Evolutionary conservation across 148 eudicot genomes (phyloP).

Genomic region (Vaccinium macrocarpon): DNA sequence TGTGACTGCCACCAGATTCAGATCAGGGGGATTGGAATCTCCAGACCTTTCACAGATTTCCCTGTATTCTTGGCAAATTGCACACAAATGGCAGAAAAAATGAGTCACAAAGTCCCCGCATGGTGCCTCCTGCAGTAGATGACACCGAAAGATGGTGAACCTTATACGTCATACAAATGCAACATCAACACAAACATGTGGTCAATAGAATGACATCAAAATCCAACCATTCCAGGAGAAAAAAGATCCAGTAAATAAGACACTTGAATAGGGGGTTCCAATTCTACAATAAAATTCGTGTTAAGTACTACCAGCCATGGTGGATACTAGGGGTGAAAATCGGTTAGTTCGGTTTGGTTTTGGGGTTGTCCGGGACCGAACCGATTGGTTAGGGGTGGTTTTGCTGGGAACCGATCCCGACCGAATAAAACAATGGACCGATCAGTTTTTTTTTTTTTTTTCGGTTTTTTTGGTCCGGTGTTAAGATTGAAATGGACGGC

Average conservation of each 20-base stretch:
- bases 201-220: neutral
- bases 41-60: slow-evolving; percentile 75
- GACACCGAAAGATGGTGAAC: neutral
- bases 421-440: no score
- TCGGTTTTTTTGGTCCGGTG: no score
- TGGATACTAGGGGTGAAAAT: no score
- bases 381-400: no score
- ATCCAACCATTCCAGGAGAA: neutral
- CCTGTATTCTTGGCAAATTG: slow-evolving; percentile 91
- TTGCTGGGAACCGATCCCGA: no score
- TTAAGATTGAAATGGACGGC: no score
- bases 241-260: neutral
- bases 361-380: no score
- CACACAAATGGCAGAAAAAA: slow-evolving; percentile 83
- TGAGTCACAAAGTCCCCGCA: slow-evolving; percentile 90
- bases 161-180: neutral
- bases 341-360: no score
- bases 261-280: neutral
- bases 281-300: neutral
- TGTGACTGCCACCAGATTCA: slow-evolving; percentile 38
- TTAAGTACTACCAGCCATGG: no score
- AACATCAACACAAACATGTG: neutral
- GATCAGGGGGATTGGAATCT: slow-evolving; percentile 38
- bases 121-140: slow-evolving; percentile 72
- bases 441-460: no score